Base-by-base conservation (phyloP, 257 asterid genomes). In the Thymus mandschuricus region DNA sequence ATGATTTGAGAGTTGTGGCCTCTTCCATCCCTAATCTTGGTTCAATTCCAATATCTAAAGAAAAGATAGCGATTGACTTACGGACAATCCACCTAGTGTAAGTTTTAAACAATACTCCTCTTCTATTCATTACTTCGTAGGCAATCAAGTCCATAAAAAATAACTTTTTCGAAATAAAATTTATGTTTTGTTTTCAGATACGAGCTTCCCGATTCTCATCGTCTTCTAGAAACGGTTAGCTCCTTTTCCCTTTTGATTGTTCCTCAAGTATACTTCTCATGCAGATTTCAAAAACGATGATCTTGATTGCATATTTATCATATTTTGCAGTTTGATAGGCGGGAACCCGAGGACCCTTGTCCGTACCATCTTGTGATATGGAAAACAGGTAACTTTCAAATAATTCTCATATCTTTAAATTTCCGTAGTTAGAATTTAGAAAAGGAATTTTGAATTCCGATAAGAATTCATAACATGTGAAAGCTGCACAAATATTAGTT, bases 321-420 rank as follows among this genome's bases (percentile, higher is more conserved):
- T 60, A 2, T 54, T n/a, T 11, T 10, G 28, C 79, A 88, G 94
- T 84, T 81, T 12, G 76, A 76, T 10, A 64, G 56, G 5, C 81
- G 89, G 60, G 90, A 81, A 28, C 54, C n/a, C 2, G 84, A 74
- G 5, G 96, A 89, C 64, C 85, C 76, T 0, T 52, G 64, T 44
- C 87, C 88, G 3, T 92, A 92, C 73, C 88, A 88, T 71, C 79
- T 92, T 45, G 81, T 82, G 57, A 76, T 84, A 69, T 84, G 84
- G 85, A 38, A 6, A 13, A 1, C 78, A 70, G 88, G 96, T 84
- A 10, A 44, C 41, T 60, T 38, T 38, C 13, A 27, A 59, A 33
- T 59, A 38, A 0, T 7, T 7, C 41, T 3, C 40, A 38, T 38
- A 44, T 1, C 41, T 5, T 10, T 31, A 21, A 21, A 21, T 21